A percentile compares a stretch with the other conserved stretches of the same genome.
Evolutionary conservation across 2,329 filamentous ascomycete genomes (phyloP).

Genomic region (Xylaria polymorpha): DNA sequence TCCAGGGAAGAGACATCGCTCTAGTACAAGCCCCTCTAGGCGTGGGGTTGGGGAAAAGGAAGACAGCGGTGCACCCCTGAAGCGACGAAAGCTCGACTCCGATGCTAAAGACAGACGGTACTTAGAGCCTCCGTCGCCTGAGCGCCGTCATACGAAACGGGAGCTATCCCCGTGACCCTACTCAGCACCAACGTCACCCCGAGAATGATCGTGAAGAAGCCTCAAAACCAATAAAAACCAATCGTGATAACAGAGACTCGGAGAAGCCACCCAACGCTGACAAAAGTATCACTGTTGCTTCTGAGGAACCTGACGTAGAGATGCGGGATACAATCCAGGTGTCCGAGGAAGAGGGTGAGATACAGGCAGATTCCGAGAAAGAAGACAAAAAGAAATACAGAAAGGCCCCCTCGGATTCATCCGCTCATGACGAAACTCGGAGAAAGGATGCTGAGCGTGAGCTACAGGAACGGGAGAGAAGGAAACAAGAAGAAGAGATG

Average conservation of each 20-base stretch:
- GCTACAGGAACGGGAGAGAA: slow-evolving; percentile 44
- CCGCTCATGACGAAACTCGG: slow-evolving; percentile 44
- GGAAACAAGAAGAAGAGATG: slow-evolving; percentile 46
- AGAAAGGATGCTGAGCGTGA: slow-evolving; percentile 50
- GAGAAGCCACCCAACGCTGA: slow-evolving; percentile 57
- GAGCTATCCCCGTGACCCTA: slow-evolving; percentile 57
- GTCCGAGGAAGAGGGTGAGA: slow-evolving; percentile 45
- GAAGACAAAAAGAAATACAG: slow-evolving; percentile 53
- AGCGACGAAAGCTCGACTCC: slow-evolving; percentile 67
- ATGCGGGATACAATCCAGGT: slow-evolving; percentile 62
- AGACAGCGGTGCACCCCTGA: slow-evolving; percentile 61
- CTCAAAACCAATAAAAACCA: slow-evolving; percentile 55
- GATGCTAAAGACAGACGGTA: slow-evolving; percentile 63
- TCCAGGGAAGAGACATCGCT: slow-evolving; percentile 67
- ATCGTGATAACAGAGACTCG: slow-evolving; percentile 57
- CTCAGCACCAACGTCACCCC: slow-evolving; percentile 47
- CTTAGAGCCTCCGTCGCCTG: slow-evolving; percentile 58
- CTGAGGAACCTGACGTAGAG: slow-evolving; percentile 66
- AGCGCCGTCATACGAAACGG: slow-evolving; percentile 59
- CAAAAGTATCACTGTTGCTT: slow-evolving; percentile 67
- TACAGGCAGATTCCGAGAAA: slow-evolving; percentile 52
- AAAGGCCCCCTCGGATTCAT: slow-evolving; percentile 41
- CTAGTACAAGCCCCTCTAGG: slow-evolving; percentile 68
- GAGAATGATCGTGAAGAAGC: slow-evolving; percentile 54
- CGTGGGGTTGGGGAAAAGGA: slow-evolving; percentile 66